phyloP scores from a whole-genome alignment of 352 stramenopile genomes.

The Plasmopara halstedii region DNA sequence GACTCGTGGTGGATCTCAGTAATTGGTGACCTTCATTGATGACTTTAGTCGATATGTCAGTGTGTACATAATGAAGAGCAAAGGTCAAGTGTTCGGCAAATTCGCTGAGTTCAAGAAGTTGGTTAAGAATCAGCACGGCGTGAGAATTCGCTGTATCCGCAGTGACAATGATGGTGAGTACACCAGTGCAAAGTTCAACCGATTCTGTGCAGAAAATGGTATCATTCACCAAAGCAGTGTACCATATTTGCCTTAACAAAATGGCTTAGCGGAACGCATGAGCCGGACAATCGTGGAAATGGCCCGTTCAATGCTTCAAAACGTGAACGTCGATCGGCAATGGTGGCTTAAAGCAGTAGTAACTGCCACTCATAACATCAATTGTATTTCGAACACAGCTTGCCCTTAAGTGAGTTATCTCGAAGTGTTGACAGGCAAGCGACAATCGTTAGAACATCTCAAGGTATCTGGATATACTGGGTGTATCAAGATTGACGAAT shows the following conservation, averaged over 20 bases:
- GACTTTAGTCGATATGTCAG: not conserved
- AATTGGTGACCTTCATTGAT: not conserved
- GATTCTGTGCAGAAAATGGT: not conserved
- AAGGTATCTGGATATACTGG: not conserved
- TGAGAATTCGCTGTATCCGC: not conserved
- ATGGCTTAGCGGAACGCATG: not conserved
- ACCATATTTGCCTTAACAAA: not conserved
- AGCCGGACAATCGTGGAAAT: not conserved
- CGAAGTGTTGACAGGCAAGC: not conserved
- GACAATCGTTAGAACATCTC: not conserved
- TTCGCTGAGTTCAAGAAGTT: not conserved
- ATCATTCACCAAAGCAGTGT: not conserved
- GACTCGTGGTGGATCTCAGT: not conserved
- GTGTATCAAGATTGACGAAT: not conserved
- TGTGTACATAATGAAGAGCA: not conserved
- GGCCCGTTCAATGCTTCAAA: not conserved
- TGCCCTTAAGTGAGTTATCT: not conserved
- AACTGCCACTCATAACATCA: not conserved
- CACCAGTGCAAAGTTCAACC: not conserved
- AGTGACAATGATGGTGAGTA: constrained; percentile 1
- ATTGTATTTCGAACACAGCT: not conserved
- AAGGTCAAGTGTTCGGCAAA: not conserved
- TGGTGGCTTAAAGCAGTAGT: not conserved
- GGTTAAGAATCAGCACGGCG: not conserved
- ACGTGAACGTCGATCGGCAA: not conserved